phyloP scores from a whole-genome alignment of 192 early-diverging fungal genomes.

The Geranomyces variabilis region DNA sequence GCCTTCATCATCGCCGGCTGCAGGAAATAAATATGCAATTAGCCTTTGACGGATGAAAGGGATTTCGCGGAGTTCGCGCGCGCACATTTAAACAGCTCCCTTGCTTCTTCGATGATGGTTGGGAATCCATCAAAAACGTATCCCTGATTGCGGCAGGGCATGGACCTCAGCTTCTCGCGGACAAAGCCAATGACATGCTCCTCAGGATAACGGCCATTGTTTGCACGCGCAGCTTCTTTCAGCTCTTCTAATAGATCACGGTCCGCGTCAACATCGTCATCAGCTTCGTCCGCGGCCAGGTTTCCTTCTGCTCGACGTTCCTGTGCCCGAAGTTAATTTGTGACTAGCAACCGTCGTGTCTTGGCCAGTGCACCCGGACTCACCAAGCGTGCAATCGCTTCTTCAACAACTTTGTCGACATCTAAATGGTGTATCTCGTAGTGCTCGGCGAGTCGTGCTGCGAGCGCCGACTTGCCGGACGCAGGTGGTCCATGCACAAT shows the following conservation, averaged over 20 bases:
- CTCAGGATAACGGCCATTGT: constrained; percentile 52
- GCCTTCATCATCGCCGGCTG: constrained; percentile 55
- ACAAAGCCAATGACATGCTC: constrained; percentile 55
- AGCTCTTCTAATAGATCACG: constrained; percentile 60
- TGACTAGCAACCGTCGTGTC: no score
- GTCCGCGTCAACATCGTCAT: constrained; percentile 57
- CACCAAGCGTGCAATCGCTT: constrained; percentile 50
- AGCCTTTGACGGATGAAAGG: no score
- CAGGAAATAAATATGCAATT: constrained; percentile 10
- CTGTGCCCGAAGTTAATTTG: constrained; percentile 22
- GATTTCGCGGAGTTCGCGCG: constrained; percentile 3
- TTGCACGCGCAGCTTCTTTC: constrained; percentile 47
- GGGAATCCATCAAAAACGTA: constrained; percentile 65
- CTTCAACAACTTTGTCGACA: constrained; percentile 53
- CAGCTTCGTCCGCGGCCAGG: constrained; percentile 39
- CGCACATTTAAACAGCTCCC: constrained; percentile 53
- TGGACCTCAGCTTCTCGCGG: constrained; percentile 58
- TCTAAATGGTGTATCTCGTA: constrained; percentile 61
- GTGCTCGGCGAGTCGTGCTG: constrained; percentile 49
- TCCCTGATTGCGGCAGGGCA: constrained; percentile 67
- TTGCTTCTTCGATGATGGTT: constrained; percentile 49
- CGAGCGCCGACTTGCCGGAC: constrained; percentile 55
- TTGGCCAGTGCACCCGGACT: neutral
- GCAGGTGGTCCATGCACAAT: constrained; percentile 63
- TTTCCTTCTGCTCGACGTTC: constrained; percentile 40